Percentiles rank a stretch among this genome's conserved stretches.
Conservation (phyloP, 2,329 filamentous ascomycete genomes). For the Aspergillus pseudotamarii region DNA sequence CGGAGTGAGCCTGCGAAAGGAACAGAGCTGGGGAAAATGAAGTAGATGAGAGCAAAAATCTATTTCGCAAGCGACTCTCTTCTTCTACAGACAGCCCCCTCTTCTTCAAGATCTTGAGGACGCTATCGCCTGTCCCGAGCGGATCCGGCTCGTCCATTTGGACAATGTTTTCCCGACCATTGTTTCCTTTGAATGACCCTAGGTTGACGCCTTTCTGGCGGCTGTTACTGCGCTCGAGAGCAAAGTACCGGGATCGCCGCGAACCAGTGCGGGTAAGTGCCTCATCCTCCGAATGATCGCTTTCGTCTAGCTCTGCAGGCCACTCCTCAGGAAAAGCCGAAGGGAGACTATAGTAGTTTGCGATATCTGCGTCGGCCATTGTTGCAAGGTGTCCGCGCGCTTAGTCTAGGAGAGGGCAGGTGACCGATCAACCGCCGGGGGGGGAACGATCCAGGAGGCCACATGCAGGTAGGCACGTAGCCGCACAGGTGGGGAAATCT, state of each 20-base stretch:
- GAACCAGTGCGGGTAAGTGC: constrained; percentile 38
- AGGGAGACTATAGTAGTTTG: constrained; percentile 87
- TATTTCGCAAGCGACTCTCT: constrained; percentile 78
- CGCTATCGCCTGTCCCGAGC: constrained; percentile 82
- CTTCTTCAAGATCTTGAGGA: constrained; percentile 76
- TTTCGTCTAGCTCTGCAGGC: constrained; percentile 79
- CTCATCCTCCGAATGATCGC: constrained; percentile 66
- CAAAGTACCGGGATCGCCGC: constrained; percentile 75
- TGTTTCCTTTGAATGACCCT: constrained; percentile 68
- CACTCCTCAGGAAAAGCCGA: constrained; percentile 79
- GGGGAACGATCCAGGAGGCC: constrained; percentile 9
- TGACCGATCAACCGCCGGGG: constrained; percentile 9
- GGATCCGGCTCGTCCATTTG: constrained; percentile 93
- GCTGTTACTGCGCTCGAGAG: constrained; percentile 75
- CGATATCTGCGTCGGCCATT: constrained; percentile 75
- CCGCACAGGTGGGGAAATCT: constrained; percentile 13
- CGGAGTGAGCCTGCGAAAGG: constrained; percentile 86
- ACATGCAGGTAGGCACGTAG: constrained; percentile 19
- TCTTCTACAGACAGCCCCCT: constrained; percentile 82
- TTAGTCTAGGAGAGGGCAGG: background rate
- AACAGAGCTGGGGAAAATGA: constrained; percentile 92
- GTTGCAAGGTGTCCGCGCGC: constrained; percentile 14
- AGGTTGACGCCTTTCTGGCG: constrained; percentile 67
- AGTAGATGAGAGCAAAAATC: constrained; percentile 92
- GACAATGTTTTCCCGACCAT: constrained; percentile 74